These are phyloP conservation scores for Elymus sibiricus DNA, from an alignment of 176 grass and related monocot genomes.

Conservation along the genomic window DNA sequence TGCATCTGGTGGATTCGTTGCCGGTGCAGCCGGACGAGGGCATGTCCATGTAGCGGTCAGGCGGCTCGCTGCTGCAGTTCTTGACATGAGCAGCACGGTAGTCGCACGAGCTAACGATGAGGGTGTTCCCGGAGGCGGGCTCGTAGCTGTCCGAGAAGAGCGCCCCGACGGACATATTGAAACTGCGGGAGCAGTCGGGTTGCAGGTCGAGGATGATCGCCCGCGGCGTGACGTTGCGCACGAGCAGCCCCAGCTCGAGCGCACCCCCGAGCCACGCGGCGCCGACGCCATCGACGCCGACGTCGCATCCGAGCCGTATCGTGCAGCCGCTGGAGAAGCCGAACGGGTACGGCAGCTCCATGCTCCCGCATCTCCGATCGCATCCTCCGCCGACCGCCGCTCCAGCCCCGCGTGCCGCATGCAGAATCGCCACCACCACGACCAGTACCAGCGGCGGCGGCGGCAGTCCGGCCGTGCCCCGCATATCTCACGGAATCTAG, in stretches of 20 bases:
- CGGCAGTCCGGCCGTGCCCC: not conserved
- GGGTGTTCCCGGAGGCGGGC: not conserved
- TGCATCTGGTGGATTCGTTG: slow-evolving; percentile 15
- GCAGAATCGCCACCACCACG: not conserved
- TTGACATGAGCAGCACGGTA: not conserved
- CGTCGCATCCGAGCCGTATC: slow-evolving; percentile 20
- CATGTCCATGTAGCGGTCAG: not conserved
- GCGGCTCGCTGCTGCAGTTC: slow-evolving; percentile 20
- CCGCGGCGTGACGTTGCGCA: slow-evolving; percentile 41
- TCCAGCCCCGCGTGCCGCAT: not conserved
- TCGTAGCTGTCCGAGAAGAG: slow-evolving; percentile 25
- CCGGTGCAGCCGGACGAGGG: not conserved
- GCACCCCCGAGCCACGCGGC: not conserved
- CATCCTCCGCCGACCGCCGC: slow-evolving; percentile 28
- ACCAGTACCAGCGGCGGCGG: not conserved
- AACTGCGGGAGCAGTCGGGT: slow-evolving; percentile 21
- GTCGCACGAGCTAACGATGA: slow-evolving; percentile 23
- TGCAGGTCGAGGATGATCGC: not conserved
- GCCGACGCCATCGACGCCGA: not conserved
- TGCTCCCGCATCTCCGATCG: slow-evolving; percentile 8
- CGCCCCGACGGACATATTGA: not conserved
- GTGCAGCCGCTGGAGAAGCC: slow-evolving; percentile 48
- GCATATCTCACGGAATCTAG: not conserved
- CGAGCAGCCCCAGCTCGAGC: slow-evolving; percentile 13
- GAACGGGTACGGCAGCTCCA: slow-evolving; percentile 45